These are phyloP conservation scores for Lagenidium giganteum DNA, from an alignment of 352 stramenopile genomes.

Conservation along the genomic window DNA sequence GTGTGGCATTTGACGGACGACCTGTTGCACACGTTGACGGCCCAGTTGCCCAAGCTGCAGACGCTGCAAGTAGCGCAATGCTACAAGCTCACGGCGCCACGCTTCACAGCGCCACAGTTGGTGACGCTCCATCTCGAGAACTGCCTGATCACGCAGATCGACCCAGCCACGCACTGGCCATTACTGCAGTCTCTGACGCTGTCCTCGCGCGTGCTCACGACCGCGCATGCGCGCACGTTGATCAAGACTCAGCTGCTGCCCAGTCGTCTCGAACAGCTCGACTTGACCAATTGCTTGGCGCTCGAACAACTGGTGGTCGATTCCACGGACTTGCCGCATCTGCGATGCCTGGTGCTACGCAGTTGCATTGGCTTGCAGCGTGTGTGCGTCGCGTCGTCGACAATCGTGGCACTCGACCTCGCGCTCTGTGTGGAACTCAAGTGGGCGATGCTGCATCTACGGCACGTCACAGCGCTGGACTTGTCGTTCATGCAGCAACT, in stretches of 20 bases:
- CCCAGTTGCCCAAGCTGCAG: conserved; percentile 33
- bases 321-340: conserved; percentile 36
- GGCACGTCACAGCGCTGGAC: conserved; percentile 25
- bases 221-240: conserved; percentile 30
- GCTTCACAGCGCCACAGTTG: conserved; percentile 26
- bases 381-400: conserved; percentile 45
- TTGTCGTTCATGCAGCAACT: conserved; percentile 62
- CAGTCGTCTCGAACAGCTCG: conserved; percentile 24
- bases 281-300: conserved; percentile 40
- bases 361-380: conserved; percentile 45
- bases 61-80: conserved; percentile 44
- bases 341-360: conserved; percentile 31
- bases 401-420: conserved; percentile 36
- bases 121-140: conserved; percentile 42
- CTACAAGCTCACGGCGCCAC: conserved; percentile 46
- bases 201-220: conserved; percentile 39
- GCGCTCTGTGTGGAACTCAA: conserved; percentile 38
- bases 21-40: conserved; percentile 28
- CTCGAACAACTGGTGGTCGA: conserved; percentile 59
- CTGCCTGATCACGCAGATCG: conserved; percentile 37
- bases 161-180: conserved; percentile 33
- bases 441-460: conserved; percentile 39
- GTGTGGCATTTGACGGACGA: conserved; percentile 46
- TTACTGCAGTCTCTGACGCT: conserved; percentile 38
- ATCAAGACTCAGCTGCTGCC: conserved; percentile 32